These are phyloP conservation scores for Trametes sanguinea DNA, from an alignment of 768 basidiomycete species.

Conservation along the genomic window DNA sequence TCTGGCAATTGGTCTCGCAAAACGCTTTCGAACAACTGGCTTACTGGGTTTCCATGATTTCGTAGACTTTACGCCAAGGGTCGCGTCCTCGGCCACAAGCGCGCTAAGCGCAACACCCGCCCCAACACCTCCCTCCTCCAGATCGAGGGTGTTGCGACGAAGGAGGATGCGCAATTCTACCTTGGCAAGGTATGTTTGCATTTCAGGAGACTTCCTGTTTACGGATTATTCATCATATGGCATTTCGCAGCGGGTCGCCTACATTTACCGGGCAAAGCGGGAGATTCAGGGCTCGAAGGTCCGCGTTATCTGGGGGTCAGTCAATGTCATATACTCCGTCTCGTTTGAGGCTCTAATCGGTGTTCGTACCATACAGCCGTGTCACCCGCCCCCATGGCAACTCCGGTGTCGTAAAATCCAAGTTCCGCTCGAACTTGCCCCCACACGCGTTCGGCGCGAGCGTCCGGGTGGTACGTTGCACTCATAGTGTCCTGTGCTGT, in stretches of 20 bases:
- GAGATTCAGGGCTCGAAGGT: constrained; percentile 93
- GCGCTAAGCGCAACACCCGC: constrained; percentile 94
- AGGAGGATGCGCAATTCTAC: constrained; percentile 97
- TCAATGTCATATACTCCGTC: constrained; percentile 15
- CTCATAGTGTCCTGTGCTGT: neutral
- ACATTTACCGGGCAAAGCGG: constrained; percentile 96
- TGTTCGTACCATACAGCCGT: constrained; percentile 51
- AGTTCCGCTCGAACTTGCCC: constrained; percentile 94
- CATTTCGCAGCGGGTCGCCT: constrained; percentile 79
- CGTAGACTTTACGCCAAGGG: constrained; percentile 92
- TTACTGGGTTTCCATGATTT: constrained; percentile 6
- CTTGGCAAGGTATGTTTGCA: constrained; percentile 83
- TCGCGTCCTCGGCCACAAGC: constrained; percentile 97
- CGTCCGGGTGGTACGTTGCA: constrained; percentile 74
- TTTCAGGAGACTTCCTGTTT: too few relatives aligned
- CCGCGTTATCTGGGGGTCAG: constrained; percentile 98
- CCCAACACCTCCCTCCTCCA: constrained; percentile 96
- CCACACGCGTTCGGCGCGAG: constrained; percentile 92
- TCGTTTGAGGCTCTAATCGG: neutral
- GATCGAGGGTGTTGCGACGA: constrained; percentile 93
- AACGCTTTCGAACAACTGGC: neutral
- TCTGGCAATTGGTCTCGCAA: neutral
- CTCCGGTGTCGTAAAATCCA: constrained; percentile 94
- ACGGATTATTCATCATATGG: too few relatives aligned
- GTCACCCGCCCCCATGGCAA: constrained; percentile 93